Base-by-base conservation (phyloP, 192 early-diverging fungal genomes). In the Backusella psychrophila region DNA sequence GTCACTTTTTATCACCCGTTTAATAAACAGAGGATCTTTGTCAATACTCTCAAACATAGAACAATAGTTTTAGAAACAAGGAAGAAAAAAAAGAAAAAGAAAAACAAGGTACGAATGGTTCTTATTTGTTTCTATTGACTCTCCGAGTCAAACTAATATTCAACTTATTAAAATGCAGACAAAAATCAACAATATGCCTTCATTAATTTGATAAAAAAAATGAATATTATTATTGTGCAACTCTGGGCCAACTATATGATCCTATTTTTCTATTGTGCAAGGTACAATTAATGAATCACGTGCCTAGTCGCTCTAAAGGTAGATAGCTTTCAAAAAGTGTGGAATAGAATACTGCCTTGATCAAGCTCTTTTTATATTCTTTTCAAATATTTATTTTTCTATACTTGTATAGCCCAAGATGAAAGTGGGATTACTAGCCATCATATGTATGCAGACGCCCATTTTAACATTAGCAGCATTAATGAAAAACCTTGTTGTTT, bases 401-500 rank as follows among this genome's bases (percentile, higher is more conserved):
- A 29, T 65, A n/a, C 33, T 23, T 74, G n/a, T 26, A 74, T 38
- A 39, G n/a, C 34, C 21, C 26, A 63, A 63, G 56, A 69, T 69
- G 68, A 69, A 21, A 38, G 21, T 69, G 17, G 23, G 68, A 41
- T 6, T 69, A 38, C 17, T 72, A 42, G 41, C 71, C 17, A 29
- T 72, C 42, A 42, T 42, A 21, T 23, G 17, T 12, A 12, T 72
- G 6, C 71, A 72, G 42, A 5, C 46, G 1, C 75, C 75, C 9
- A 23, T 67, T 29, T 14, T n/a, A 26, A 33, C 35, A 36, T 69
- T 71, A 39, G 73, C 72, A 23, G 63, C 69, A 31, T 35, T 23
- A 17, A 56, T 80, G 9, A 74, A 78, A 33, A 80, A 80, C 69
- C 69, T 83, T 8, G 79, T 83, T 15, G 78, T 83, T 3, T 80